phyloP scores from a whole-genome alignment of 1,284 basidiomycete species.

The Macrocybe sp. region DNA sequence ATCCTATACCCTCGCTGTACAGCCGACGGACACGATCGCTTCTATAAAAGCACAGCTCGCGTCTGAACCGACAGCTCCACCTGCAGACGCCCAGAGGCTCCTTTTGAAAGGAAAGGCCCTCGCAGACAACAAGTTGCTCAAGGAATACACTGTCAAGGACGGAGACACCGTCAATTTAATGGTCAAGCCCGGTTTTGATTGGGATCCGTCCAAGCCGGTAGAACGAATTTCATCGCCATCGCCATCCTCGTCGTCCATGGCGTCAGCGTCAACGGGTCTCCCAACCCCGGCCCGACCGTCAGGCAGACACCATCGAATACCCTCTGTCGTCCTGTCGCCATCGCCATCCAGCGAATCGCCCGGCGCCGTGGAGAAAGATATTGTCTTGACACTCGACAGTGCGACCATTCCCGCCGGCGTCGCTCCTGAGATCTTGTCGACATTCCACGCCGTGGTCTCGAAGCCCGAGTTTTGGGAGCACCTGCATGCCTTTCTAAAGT shows the following conservation, averaged over 20 bases:
- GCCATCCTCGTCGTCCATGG: conserved; percentile 4
- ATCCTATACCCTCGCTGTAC: conserved; percentile 64
- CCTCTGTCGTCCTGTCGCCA: conserved; percentile 70
- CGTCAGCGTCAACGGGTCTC: neutral
- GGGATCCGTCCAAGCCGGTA: conserved; percentile 48
- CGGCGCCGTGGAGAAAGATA: conserved; percentile 50
- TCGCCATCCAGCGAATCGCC: conserved; percentile 48
- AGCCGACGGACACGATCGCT: conserved; percentile 74
- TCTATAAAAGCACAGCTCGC: conserved; percentile 74
- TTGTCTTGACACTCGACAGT: conserved; percentile 60
- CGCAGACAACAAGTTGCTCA: conserved; percentile 78
- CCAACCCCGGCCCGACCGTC: conserved; percentile 11
- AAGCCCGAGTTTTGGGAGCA: conserved; percentile 75
- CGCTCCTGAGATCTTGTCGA: conserved; percentile 35
- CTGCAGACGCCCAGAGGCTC: conserved; percentile 74
- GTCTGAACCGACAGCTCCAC: conserved; percentile 56
- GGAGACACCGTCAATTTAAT: conserved; percentile 81
- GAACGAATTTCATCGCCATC: conserved; percentile 11
- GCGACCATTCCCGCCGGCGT: conserved; percentile 39
- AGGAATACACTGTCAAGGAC: conserved; percentile 81
- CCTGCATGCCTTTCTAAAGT: conserved; percentile 62
- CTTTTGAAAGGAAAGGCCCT: conserved; percentile 91
- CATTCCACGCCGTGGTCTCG: conserved; percentile 67
- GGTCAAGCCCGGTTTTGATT: conserved; percentile 70
- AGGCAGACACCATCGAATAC: conserved; percentile 55